Percentiles rank a stretch among this genome's conserved stretches.
These are phyloP conservation scores for Nannizziopsis barbatae DNA, from an alignment of 2,329 filamentous ascomycete genomes.

Conservation along the genomic window DNA sequence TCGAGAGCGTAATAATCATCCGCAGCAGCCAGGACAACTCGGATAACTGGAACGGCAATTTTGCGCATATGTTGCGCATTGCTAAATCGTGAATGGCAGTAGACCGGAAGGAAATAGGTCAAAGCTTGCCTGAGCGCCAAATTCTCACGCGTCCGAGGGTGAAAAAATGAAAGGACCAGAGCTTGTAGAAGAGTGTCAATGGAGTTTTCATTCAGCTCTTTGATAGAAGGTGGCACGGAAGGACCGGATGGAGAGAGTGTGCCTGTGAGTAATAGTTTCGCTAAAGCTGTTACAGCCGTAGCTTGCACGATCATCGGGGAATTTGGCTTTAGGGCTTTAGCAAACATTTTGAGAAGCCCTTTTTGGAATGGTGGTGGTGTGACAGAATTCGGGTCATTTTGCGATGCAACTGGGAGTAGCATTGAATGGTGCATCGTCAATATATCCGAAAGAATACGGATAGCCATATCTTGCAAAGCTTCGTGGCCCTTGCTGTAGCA, in stretches of 20 bases:
- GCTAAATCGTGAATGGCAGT: slow-evolving; percentile 71
- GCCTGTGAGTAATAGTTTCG: slow-evolving; percentile 73
- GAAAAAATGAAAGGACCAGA: slow-evolving; percentile 78
- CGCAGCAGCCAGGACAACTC: slow-evolving; percentile 50
- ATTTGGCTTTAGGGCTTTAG: slow-evolving; percentile 64
- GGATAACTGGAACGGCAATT: slow-evolving; percentile 62
- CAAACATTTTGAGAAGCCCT: slow-evolving; percentile 70
- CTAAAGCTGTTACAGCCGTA: slow-evolving; percentile 66
- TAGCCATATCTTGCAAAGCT: slow-evolving; percentile 72
- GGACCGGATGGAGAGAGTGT: slow-evolving; percentile 45
- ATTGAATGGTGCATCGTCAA: slow-evolving; percentile 77
- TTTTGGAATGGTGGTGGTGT: slow-evolving; percentile 41
- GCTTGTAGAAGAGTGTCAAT: slow-evolving; percentile 67
- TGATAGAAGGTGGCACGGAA: slow-evolving; percentile 44
- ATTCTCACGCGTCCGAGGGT: slow-evolving; percentile 68
- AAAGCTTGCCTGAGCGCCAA: slow-evolving; percentile 74
- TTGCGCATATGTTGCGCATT: slow-evolving; percentile 73
- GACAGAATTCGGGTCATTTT: slow-evolving; percentile 40
- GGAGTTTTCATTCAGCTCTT: slow-evolving; percentile 43
- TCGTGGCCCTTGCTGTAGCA: slow-evolving; percentile 92
- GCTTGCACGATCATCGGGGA: slow-evolving; percentile 65
- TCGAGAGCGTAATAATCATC: slow-evolving; percentile 60
- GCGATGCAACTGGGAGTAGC: slow-evolving; percentile 45
- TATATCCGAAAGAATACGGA: slow-evolving; percentile 89
- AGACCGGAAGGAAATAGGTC: slow-evolving; percentile 89